Evolutionary conservation across 1,284 basidiomycete species (phyloP).

Genomic region (Rugosomyces carneus): DNA sequence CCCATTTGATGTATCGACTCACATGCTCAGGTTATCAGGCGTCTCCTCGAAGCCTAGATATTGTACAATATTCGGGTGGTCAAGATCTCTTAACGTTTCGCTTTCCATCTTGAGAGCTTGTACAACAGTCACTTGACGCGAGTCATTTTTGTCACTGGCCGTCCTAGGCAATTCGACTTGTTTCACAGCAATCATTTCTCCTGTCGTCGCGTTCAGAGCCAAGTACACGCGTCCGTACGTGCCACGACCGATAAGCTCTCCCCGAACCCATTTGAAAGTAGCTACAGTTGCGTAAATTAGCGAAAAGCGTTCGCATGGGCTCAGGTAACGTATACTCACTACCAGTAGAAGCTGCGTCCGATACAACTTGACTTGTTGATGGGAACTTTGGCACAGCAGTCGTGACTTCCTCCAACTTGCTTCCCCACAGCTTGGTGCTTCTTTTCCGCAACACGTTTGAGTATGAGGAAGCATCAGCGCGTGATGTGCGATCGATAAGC

Average conservation of each 20-base stretch:
- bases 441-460: slow-evolving; percentile 62
- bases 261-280: slow-evolving; percentile 98
- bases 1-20: slow-evolving; percentile 30
- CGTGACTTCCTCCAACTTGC: slow-evolving; percentile 88
- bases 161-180: slow-evolving; percentile 96
- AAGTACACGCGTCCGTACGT: slow-evolving; percentile 96
- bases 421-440: slow-evolving; percentile 96
- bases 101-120: slow-evolving; percentile 93
- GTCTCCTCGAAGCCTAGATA: slow-evolving; percentile 98
- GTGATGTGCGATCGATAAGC: slow-evolving; percentile 55
- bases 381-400: slow-evolving; percentile 53
- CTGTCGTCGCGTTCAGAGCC: slow-evolving; percentile 95
- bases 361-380: slow-evolving; percentile 33
- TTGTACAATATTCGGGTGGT: slow-evolving; percentile 96
- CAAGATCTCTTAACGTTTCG: slow-evolving; percentile 91
- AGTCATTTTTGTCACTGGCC: slow-evolving; percentile 84
- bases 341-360: slow-evolving; percentile 53
- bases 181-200: slow-evolving; percentile 99
- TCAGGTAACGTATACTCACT: slow-evolving; percentile 43
- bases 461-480: slow-evolving; percentile 38
- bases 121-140: slow-evolving; percentile 80
- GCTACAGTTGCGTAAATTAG: slow-evolving; percentile 37
- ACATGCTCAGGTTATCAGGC: slow-evolving; percentile 88
- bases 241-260: slow-evolving; percentile 94
- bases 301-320: neutral